A percentile compares a stretch with the other conserved stretches of the same genome.
phyloP scores from a whole-genome alignment of 2,329 filamentous ascomycete genomes.

The Claviceps quebecensis region DNA sequence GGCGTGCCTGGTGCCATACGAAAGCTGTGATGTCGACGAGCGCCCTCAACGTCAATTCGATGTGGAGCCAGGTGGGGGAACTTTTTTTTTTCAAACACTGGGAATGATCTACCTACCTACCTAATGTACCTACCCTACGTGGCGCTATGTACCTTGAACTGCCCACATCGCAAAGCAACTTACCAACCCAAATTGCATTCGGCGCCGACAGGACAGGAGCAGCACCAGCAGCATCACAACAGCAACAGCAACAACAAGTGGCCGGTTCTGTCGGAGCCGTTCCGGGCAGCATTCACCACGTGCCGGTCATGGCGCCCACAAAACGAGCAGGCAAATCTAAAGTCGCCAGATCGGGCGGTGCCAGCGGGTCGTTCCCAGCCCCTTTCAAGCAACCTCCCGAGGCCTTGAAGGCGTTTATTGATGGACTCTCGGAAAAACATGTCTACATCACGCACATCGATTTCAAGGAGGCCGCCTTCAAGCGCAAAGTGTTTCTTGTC shows the following conservation, averaged over 20 bases:
- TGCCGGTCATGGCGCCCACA: constrained; percentile 17
- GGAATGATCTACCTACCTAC: too few species aligned
- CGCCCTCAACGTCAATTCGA: not conserved
- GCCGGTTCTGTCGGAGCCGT: not conserved
- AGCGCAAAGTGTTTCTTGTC: constrained; percentile 70
- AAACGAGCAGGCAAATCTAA: constrained; percentile 22
- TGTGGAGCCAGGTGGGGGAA: not conserved
- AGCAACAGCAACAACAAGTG: not conserved
- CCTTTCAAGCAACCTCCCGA: constrained; percentile 57
- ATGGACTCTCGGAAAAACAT: constrained; percentile 49
- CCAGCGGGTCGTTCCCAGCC: constrained; percentile 30
- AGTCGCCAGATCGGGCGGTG: constrained; percentile 11
- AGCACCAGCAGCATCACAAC: too few species aligned
- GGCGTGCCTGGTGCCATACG: not conserved
- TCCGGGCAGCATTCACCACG: not conserved
- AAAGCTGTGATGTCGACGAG: not conserved
- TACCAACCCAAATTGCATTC: too few species aligned
- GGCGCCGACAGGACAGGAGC: too few species aligned
- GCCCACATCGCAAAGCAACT: too few species aligned
- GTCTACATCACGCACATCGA: constrained; percentile 83
- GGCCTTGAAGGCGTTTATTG: constrained; percentile 50
- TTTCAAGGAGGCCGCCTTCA: constrained; percentile 51
- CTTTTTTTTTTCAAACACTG: too few species aligned
- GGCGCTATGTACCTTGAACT: too few species aligned
- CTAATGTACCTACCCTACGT: too few species aligned